Conservation (phyloP, 306 rosid species). For the Arachis stenosperma region DNA sequence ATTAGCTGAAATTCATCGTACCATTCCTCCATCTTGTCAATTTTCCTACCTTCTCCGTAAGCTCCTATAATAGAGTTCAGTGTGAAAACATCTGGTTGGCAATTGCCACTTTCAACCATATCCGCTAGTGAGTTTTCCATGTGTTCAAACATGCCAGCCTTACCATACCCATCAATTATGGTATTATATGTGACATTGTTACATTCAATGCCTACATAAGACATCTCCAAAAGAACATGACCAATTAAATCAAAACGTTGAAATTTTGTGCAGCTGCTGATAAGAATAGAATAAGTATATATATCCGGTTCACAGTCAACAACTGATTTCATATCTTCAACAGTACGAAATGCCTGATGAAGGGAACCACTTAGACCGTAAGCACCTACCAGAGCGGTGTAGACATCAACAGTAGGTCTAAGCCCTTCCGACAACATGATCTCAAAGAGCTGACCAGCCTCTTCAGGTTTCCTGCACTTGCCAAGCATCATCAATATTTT, state of each 20-base stretch:
- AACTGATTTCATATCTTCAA: constrained; percentile 84
- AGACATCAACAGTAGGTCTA: constrained; percentile 77
- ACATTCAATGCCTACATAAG: constrained; percentile 61
- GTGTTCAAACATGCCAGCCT: constrained; percentile 74
- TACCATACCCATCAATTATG: constrained; percentile 80
- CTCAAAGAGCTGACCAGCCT: constrained; percentile 71
- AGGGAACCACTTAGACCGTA: constrained; percentile 75
- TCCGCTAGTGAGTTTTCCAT: constrained; percentile 72
- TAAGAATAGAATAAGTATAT: constrained; percentile 72
- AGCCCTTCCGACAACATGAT: constrained; percentile 82
- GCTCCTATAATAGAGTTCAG: constrained; percentile 71
- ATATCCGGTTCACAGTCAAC: constrained; percentile 73
- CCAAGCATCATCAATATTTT: constrained; percentile 86
- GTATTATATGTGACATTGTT: constrained; percentile 77
- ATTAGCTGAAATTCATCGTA: constrained; percentile 84
- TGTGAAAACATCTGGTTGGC: constrained; percentile 82
- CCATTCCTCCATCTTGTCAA: constrained; percentile 92
- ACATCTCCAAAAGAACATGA: constrained; percentile 67
- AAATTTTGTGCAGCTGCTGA: constrained; percentile 65
- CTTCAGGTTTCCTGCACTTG: constrained; percentile 75
- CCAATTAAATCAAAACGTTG: constrained; percentile 64
- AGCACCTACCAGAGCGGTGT: constrained; percentile 83
- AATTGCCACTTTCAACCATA: constrained; percentile 78
- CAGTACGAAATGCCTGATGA: constrained; percentile 63
- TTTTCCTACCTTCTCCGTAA: constrained; percentile 66